Base-by-base conservation (phyloP, 2,329 filamentous ascomycete genomes). In the Alternaria gaisen region DNA sequence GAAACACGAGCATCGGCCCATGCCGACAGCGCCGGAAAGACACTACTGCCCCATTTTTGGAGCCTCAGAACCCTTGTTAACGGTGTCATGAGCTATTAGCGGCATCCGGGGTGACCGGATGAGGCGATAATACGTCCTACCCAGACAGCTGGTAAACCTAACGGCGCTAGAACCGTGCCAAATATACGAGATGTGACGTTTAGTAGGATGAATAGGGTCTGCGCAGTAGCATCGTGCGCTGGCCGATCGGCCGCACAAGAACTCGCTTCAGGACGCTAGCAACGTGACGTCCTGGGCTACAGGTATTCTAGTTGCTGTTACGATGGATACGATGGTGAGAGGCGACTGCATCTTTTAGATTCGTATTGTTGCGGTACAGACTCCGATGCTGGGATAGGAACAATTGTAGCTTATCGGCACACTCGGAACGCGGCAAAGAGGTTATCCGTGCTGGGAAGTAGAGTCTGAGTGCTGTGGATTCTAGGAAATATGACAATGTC, bases 181-280 rank as follows among this genome's bases (percentile, higher is more conserved):
- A 53, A 28, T 40, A 48, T 58, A 54, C 56, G 56, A 53, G 56
- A 41, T 47, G 56, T 58, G 56, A 58, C 56, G 56, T 58, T 22
- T 28, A 18, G 24, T 28, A 20, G 24, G 32, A 48, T 48, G 46
- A 24, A 48, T 34, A 22, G 34, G 30, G 46, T 11, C 4, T 48
- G 46, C 28, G 22, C n/a, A 47, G 18, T 46, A 52, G 47, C 47
- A 58, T 53, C 41, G 56, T 38, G 56, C 48, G 26, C 22, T 54
- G 42, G 26, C 18, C 52, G 56, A 24, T 50, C 50, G 50, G 24
- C 50, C 7, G 42, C 53, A 14, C 42, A 44, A 1, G 24, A 40
- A 28, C 34, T 38, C 22, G 14, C 34, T 40, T 56, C 53, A 6
- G 53, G 22, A 8, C 11, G 24, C n/a, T 48, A 40, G 44, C 30